These are phyloP conservation scores for Globisporangium cylindrosporum DNA, from an alignment of 352 stramenopile species.

Conservation along the genomic window DNA sequence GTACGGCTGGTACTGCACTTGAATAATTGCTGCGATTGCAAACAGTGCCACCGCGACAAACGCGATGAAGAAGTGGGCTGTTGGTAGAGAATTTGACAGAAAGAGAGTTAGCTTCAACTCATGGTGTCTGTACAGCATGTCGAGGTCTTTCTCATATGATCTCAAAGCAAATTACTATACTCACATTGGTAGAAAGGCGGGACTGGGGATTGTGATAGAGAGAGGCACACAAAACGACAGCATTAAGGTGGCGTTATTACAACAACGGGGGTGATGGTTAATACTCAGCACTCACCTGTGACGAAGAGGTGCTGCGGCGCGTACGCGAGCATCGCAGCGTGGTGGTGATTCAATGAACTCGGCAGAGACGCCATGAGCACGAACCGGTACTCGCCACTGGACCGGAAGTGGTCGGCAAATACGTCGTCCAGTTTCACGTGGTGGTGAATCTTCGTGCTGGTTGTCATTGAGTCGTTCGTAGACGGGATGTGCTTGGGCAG, in stretches of 20 bases:
- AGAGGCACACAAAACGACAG: background rate
- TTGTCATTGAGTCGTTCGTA: background rate
- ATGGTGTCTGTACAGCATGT: background rate
- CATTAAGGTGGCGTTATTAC: background rate
- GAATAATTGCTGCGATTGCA: conserved; percentile 17
- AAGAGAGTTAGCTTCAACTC: background rate
- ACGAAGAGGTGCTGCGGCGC: conserved; percentile 23
- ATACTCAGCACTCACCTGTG: conserved; percentile 12
- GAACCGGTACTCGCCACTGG: conserved; percentile 31
- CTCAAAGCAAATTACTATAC: background rate
- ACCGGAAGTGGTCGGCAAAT: conserved; percentile 31
- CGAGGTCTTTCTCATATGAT: background rate
- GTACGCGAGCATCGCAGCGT: conserved; percentile 27
- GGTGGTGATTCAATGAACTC: conserved; percentile 22
- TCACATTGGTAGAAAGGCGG: conserved; percentile 19
- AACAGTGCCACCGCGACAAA: conserved; percentile 19
- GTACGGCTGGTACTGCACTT: conserved; percentile 22
- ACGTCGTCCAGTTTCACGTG: conserved; percentile 18
- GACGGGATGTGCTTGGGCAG: conserved; percentile 9
- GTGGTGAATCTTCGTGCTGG: background rate
- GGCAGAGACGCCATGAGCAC: conserved; percentile 30
- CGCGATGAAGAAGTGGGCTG: conserved; percentile 26
- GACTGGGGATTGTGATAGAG: background rate
- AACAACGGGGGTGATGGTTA: background rate
- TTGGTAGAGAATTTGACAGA: background rate